These are phyloP conservation scores for Leccinum imitatum DNA, from an alignment of 768 basidiomycete species.

Conservation along the genomic window DNA sequence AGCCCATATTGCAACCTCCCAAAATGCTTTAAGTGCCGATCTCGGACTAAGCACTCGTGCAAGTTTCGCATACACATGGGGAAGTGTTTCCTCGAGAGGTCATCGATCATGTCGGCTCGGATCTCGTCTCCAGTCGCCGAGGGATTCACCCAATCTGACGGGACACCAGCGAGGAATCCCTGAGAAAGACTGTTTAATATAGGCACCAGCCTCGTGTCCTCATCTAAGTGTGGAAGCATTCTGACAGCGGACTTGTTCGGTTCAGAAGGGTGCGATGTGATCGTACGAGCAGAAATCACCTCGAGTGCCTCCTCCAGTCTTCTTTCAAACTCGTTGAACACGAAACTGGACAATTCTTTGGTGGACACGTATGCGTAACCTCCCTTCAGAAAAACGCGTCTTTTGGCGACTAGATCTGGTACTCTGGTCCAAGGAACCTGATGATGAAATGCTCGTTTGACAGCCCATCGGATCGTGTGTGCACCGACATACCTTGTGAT, in stretches of 20 bases:
- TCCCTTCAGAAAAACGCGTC: constrained; percentile 71
- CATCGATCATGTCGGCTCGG: constrained; percentile 93
- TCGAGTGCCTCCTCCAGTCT: constrained; percentile 74
- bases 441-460: neutral
- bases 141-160: constrained; percentile 72
- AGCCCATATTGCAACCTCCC: constrained; percentile 89
- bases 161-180: constrained; percentile 89
- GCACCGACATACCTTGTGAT: constrained; percentile 64
- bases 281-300: constrained; percentile 41
- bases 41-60: constrained; percentile 73
- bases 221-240: constrained; percentile 86
- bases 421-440: constrained; percentile 98
- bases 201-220: constrained; percentile 88
- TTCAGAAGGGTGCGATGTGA: constrained; percentile 11
- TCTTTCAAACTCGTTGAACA: constrained; percentile 82
- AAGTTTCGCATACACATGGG: constrained; percentile 94
- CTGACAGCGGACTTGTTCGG: constrained; percentile 71
- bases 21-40: constrained; percentile 90
- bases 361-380: constrained; percentile 91
- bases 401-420: constrained; percentile 83
- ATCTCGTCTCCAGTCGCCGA: constrained; percentile 62
- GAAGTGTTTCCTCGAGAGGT: constrained; percentile 83
- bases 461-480: neutral
- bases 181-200: constrained; percentile 89
- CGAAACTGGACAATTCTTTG: constrained; percentile 76